These are phyloP conservation scores for Chalciporus pseudorubinellus DNA, from an alignment of 768 basidiomycete genomes.

Conservation along the genomic window DNA sequence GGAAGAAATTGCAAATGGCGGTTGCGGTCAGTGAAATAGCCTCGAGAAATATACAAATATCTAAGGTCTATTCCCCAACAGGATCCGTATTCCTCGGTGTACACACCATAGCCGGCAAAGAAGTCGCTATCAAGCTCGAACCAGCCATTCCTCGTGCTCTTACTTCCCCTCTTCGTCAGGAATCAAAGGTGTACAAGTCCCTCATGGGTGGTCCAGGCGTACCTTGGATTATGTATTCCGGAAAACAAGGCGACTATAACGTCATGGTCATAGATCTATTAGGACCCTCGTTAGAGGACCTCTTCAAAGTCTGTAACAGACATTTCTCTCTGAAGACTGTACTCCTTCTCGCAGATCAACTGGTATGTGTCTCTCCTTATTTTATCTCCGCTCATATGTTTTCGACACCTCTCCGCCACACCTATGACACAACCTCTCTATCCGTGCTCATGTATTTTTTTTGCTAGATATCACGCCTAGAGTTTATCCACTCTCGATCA, in stretches of 20 bases:
- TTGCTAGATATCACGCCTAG: slow-evolving; percentile 84
- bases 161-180: slow-evolving; percentile 76
- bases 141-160: slow-evolving; percentile 47
- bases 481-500: slow-evolving; percentile 94
- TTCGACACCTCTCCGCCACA: background rate
- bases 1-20: slow-evolving; percentile 78
- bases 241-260: slow-evolving; percentile 90
- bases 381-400: background rate
- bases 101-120: slow-evolving; percentile 78
- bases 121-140: slow-evolving; percentile 82
- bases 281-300: slow-evolving; percentile 84
- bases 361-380: slow-evolving; percentile 51
- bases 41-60: too few relatives aligned
- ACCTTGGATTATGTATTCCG: slow-evolving; percentile 91
- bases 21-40: slow-evolving; percentile 51
- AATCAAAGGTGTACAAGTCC: slow-evolving; percentile 89
- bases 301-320: slow-evolving; percentile 86
- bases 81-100: slow-evolving; percentile 78
- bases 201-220: slow-evolving; percentile 88
- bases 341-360: slow-evolving; percentile 88
- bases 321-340: slow-evolving; percentile 95
- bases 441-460: slow-evolving; percentile 19
- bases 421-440: slow-evolving; percentile 14
- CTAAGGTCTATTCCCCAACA: slow-evolving; percentile 20
- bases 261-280: slow-evolving; percentile 98